Evolutionary conservation across 1,284 basidiomycete genomes (phyloP), one percentile per base, ranked within the genome.

Genomic region (Chondrostereum purpureum): DNA sequence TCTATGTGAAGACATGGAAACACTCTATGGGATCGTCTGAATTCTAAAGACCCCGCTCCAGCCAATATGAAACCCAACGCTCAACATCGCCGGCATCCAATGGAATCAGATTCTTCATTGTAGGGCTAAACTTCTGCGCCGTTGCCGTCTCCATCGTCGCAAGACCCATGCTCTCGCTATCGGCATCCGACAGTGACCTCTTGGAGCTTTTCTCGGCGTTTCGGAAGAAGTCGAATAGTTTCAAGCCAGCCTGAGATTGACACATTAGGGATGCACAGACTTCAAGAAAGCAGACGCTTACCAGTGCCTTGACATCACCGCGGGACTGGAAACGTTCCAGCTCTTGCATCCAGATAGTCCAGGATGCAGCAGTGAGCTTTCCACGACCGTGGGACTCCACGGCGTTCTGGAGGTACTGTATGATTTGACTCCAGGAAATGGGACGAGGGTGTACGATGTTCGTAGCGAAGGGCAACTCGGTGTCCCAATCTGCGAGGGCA

Each of bases 371-470:
- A 13, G 16, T 34, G 4, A 27, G 21, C 12, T 27, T 22, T 13
- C 44, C 13, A 5, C 51, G 31, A 8, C 49, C 21, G 1, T 45
- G 46, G 16, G 53, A 47, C 33, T 49, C 21, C 2, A 56, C 49
- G 10, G 55, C 54, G 5, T 54, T 34, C 14, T 55, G 55, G 22
- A 67, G 46, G 3, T 46, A 36, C 5, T 13, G 43, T 20, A 68
- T 56, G 11, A 63, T 42, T 4, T 42, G 21, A 11, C 55, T 51
- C 62, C 64, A 68, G 1, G 49, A 14, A 11, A 61, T 43, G 1
- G 67, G 65, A 14, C 55, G 50, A 1, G 67, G 67, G 51, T 68
- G 67, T 1, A 64, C 63, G 3, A 68, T 21, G 45, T 68, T 67
- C 20, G 66, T 51, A 8, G 33, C 21, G 11, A 60, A 51, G 3